Percentiles rank a stretch among this genome's conserved stretches.
Conservation (phyloP, 768 basidiomycete genomes). For the Mycena kentingensis region DNA sequence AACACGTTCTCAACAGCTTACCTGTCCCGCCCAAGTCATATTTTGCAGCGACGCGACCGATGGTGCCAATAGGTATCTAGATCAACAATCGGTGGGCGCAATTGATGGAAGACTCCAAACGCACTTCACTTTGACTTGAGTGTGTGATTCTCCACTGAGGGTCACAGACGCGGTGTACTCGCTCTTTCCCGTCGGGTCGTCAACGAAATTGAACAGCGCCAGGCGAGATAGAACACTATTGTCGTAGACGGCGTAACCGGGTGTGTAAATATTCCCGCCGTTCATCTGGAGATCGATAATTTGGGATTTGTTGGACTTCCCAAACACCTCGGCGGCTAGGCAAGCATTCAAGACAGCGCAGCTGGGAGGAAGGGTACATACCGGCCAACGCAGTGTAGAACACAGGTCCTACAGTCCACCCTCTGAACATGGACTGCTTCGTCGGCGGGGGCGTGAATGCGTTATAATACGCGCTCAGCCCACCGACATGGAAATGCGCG, state of each 20-base stretch:
- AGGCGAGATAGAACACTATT: conserved; percentile 49
- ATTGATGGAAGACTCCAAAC: conserved; percentile 25
- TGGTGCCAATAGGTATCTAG: conserved; percentile 53
- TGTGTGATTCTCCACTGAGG: conserved; percentile 37
- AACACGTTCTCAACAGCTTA: conserved; percentile 11
- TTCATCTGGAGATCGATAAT: conserved; percentile 52
- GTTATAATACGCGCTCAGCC: conserved; percentile 27
- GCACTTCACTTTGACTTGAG: conserved; percentile 45
- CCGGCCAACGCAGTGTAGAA: conserved; percentile 56
- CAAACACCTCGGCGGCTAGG: conserved; percentile 51
- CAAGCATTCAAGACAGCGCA: conserved; percentile 42
- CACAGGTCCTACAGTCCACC: conserved; percentile 55
- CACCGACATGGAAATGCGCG: conserved; percentile 28
- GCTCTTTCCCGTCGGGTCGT: conserved; percentile 45
- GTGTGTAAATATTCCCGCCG: conserved; percentile 43
- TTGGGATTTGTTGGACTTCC: conserved; percentile 47
- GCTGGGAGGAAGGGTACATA: conserved; percentile 38
- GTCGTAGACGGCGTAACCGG: conserved; percentile 59
- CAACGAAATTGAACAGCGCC: conserved; percentile 57
- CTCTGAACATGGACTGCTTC: too few relatives aligned
- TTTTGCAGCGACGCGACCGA: conserved; percentile 56
- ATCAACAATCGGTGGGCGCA: not conserved
- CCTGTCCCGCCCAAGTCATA: conserved; percentile 66
- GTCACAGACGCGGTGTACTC: conserved; percentile 45
- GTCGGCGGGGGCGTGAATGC: too few relatives aligned